Conservation (phyloP, 192 early-diverging fungal genomes). For the Podila horticola region DNA sequence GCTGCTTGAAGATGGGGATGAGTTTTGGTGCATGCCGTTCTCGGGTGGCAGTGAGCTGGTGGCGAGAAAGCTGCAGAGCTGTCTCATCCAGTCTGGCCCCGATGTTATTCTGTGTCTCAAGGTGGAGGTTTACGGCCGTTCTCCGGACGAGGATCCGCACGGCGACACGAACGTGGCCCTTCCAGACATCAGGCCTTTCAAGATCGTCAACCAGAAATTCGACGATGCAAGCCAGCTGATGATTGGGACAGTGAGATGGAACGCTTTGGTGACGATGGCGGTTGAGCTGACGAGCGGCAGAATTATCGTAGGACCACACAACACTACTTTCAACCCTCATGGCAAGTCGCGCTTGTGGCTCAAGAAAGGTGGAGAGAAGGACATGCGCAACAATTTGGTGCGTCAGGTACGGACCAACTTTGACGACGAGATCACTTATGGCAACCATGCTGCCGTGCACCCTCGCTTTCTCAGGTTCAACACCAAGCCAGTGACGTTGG, state of each 20-base stretch:
- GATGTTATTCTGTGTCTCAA: slow-evolving; percentile 8
- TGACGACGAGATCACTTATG: background rate
- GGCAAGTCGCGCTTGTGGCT: slow-evolving; percentile 16
- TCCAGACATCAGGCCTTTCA: slow-evolving; percentile 11
- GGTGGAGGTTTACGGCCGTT: slow-evolving; percentile 11
- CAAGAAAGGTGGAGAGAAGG: slow-evolving; percentile 11
- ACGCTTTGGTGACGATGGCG: slow-evolving; percentile 13
- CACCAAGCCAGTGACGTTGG: slow-evolving; percentile 13
- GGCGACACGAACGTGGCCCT: background rate
- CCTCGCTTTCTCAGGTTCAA: slow-evolving; percentile 4
- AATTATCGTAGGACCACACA: slow-evolving; percentile 12
- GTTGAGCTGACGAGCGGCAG: slow-evolving; percentile 12
- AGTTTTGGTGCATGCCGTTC: background rate
- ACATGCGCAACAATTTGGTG: slow-evolving; percentile 14
- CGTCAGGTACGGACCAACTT: slow-evolving; percentile 20
- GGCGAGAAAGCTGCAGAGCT: background rate
- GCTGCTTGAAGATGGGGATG: background rate
- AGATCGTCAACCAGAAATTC: slow-evolving; percentile 2
- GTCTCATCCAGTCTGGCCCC: background rate
- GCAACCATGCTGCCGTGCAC: slow-evolving; percentile 5
- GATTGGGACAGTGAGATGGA: slow-evolving; percentile 20
- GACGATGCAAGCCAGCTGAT: slow-evolving; percentile 3
- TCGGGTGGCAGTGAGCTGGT: background rate
- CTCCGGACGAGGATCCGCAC: slow-evolving; percentile 10
- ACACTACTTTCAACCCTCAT: slow-evolving; percentile 12